These are phyloP conservation scores for Penicillium paxilli DNA, from an alignment of 495 filamentous ascomycete species.

Conservation along the genomic window DNA sequence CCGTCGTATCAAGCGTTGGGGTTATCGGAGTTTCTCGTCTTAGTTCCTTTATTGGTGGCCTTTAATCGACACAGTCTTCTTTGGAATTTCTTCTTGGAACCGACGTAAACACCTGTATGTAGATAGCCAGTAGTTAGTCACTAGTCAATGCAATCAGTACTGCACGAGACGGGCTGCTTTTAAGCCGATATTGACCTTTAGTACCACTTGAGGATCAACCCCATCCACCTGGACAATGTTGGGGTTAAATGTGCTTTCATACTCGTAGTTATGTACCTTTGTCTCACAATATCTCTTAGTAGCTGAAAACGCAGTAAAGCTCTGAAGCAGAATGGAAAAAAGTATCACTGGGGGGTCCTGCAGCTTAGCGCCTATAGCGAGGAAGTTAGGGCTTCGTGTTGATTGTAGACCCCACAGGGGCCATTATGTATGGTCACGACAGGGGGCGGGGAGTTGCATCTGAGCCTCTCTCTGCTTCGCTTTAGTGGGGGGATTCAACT, in stretches of 20 bases:
- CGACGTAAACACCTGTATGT: neutral
- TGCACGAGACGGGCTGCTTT: no score
- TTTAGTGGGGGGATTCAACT: neutral
- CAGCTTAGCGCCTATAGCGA: neutral
- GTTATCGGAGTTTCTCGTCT: slow-evolving; percentile 9
- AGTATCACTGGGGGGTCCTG: no score
- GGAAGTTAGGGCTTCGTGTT: slow-evolving; percentile 1
- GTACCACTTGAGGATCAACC: no score
- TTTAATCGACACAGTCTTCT: neutral
- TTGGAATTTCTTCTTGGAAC: neutral
- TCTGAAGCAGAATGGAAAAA: no score
- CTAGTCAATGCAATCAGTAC: neutral
- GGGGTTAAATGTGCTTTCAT: no score
- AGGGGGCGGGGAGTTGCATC: no score
- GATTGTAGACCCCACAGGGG: slow-evolving; percentile 5
- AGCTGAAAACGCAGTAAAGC: no score
- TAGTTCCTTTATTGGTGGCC: neutral
- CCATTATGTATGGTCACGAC: neutral
- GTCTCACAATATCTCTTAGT: no score
- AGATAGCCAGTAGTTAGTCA: neutral
- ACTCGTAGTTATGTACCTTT: no score
- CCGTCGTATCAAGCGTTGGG: slow-evolving; percentile 9
- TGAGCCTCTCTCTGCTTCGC: neutral
- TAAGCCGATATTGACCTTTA: no score
- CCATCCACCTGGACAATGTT: no score